A percentile compares a stretch with the other conserved stretches of the same genome.
phyloP scores from a whole-genome alignment of 2,329 filamentous ascomycete genomes.

The Fusarium marasasianum region DNA sequence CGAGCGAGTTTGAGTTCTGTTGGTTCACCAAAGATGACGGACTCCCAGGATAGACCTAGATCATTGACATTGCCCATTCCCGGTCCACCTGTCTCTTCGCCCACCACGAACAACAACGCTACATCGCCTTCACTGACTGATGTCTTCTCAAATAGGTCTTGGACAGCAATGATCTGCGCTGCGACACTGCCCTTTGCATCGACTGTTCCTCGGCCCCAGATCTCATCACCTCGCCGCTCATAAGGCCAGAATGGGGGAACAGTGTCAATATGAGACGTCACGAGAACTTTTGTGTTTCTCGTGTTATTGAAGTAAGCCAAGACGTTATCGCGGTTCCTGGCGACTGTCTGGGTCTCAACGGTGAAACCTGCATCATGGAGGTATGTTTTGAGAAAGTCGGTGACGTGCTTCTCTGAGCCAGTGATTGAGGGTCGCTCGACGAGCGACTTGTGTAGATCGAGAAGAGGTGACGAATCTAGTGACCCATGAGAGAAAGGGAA shows the following conservation, averaged over 20 bases:
- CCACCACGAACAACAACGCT: neutral
- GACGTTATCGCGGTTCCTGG: neutral
- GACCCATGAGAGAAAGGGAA: neutral
- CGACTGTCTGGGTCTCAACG: neutral
- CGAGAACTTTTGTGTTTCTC: neutral
- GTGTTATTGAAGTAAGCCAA: neutral
- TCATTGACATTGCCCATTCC: neutral
- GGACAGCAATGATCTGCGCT: neutral
- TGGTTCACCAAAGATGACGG: conserved; percentile 3
- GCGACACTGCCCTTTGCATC: conserved; percentile 5
- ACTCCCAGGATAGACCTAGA: neutral
- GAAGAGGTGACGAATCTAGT: neutral
- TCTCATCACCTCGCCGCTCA: conserved; percentile 3
- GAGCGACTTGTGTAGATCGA: neutral
- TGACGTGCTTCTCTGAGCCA: neutral
- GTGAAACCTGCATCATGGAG: neutral
- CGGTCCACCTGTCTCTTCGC: neutral
- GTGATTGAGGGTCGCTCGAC: neutral
- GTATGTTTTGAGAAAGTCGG: neutral
- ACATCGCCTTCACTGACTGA: neutral
- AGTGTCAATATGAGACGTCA: conserved; percentile 8
- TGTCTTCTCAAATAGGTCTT: rapidly evolving
- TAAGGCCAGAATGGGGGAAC: conserved; percentile 6
- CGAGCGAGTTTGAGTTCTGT: conserved; percentile 3
- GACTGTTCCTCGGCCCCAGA: conserved; percentile 1